Conservation (phyloP, 371 early-diverging fungal species). For the Syncephalis fuscata region DNA sequence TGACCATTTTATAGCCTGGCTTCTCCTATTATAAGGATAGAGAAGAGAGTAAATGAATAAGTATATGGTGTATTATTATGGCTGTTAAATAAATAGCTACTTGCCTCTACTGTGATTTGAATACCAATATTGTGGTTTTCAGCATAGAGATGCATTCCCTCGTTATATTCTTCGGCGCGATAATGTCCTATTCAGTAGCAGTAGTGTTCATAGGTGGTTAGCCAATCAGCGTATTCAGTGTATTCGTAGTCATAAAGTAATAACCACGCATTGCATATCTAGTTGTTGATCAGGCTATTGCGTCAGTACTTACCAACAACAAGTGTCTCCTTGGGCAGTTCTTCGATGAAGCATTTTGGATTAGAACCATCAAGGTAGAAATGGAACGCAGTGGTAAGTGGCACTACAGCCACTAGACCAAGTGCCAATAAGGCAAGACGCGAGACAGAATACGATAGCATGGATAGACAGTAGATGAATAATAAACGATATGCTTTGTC, state of each 20-base stretch:
- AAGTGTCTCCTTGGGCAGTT: constrained; percentile 78
- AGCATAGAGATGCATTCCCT: constrained; percentile 37
- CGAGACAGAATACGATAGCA: too few relatives aligned
- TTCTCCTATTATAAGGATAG: too few relatives aligned
- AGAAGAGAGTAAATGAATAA: too few relatives aligned
- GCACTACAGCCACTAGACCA: constrained; percentile 7
- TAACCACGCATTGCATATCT: neutral
- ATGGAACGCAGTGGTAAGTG: constrained; percentile 39
- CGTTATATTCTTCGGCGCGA: constrained; percentile 63
- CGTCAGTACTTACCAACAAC: constrained; percentile 44
- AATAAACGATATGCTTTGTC: too few relatives aligned
- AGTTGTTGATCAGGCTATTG: neutral
- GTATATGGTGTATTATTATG: constrained; percentile 27
- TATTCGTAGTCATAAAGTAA: neutral
- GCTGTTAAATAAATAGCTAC: neutral
- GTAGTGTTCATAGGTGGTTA: neutral
- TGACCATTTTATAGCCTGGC: constrained; percentile 29
- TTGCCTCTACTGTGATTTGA: constrained; percentile 61
- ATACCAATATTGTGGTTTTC: constrained; percentile 48
- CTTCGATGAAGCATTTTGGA: constrained; percentile 87
- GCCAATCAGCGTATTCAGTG: neutral
- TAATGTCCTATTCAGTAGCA: constrained; percentile 39
- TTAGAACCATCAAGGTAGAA: constrained; percentile 81
- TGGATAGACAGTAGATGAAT: too few relatives aligned
- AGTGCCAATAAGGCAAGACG: neutral